Conservation (phyloP, 345 rosid genomes). For the Camelina neglecta region DNA sequence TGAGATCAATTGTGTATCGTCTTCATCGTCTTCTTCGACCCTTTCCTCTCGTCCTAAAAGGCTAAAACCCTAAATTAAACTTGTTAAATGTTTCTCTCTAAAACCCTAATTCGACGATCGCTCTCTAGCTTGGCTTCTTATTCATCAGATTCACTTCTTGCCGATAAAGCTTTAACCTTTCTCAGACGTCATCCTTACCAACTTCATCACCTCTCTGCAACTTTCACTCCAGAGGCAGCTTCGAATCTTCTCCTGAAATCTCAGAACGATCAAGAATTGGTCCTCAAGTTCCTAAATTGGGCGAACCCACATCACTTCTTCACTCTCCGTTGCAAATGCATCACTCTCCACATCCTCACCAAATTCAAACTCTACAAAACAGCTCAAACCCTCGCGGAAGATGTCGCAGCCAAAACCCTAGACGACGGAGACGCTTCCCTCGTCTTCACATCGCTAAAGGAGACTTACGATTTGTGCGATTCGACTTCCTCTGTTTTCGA, state of each 20-base stretch:
- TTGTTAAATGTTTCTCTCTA: constrained; percentile 53
- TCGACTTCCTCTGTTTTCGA: constrained; percentile 89
- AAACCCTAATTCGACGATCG: constrained; percentile 49
- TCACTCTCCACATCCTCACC: constrained; percentile 80
- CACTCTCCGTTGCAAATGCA: constrained; percentile 68
- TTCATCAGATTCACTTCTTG: constrained; percentile 52
- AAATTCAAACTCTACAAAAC: constrained; percentile 81
- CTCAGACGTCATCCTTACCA: constrained; percentile 73
- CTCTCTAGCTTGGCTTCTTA: constrained; percentile 45
- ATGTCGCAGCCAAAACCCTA: constrained; percentile 51
- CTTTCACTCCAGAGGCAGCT: constrained; percentile 78
- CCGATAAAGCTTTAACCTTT: constrained; percentile 61
- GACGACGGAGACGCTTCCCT: constrained; percentile 50
- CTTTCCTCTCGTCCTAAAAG: too few relatives aligned
- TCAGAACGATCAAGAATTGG: constrained; percentile 60
- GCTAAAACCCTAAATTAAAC: constrained; percentile 1
- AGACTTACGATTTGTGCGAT: constrained; percentile 59
- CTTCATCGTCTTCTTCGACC: too few relatives aligned
- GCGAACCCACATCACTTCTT: constrained; percentile 71
- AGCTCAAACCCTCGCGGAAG: constrained; percentile 71
- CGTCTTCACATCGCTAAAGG: constrained; percentile 66
- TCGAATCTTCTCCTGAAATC: constrained; percentile 62
- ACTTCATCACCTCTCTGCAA: constrained; percentile 54
- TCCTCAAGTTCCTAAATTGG: constrained; percentile 70
- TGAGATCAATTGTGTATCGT: too few relatives aligned